A percentile compares a stretch with the other conserved stretches of the same genome.
These are phyloP conservation scores for Salix dunnii DNA, from an alignment of 345 rosid genomes.

Conservation along the genomic window DNA sequence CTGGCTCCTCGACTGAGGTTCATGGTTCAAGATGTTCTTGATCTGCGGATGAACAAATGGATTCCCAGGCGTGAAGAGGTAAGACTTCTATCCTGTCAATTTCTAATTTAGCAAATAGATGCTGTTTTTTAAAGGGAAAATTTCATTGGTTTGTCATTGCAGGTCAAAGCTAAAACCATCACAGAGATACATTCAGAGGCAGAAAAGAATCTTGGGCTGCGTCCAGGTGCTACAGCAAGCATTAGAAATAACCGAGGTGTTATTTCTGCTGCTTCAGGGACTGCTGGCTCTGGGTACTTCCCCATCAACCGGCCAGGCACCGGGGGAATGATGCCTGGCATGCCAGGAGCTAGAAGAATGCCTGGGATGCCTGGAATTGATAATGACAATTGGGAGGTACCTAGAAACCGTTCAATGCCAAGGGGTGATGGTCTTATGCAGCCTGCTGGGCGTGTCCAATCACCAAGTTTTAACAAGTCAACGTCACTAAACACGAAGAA, in stretches of 20 bases:
- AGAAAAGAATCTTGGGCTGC: constrained; percentile 79
- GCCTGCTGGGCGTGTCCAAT: constrained; percentile 41
- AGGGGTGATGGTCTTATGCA: constrained; percentile 68
- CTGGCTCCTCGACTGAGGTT: constrained; percentile 67
- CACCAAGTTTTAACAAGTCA: constrained; percentile 44
- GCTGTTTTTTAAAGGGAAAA: neutral
- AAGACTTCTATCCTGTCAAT: neutral
- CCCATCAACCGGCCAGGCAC: constrained; percentile 74
- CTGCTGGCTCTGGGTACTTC: constrained; percentile 52
- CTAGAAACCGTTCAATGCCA: constrained; percentile 60
- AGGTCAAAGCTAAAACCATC: constrained; percentile 92
- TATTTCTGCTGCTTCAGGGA: constrained; percentile 47
- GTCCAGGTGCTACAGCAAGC: constrained; percentile 90
- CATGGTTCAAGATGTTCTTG: constrained; percentile 82
- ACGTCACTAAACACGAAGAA: constrained; percentile 55
- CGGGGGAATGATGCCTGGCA: constrained; percentile 98
- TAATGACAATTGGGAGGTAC: constrained; percentile 78
- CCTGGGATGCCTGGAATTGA: constrained; percentile 90
- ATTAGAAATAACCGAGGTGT: constrained; percentile 58
- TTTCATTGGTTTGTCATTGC: constrained; percentile 19
- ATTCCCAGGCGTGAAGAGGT: constrained; percentile 97
- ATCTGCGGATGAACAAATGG: constrained; percentile 75
- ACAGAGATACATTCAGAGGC: constrained; percentile 92
- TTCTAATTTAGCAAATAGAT: neutral
- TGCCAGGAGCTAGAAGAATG: constrained; percentile 94